Conservation (phyloP, 2,329 filamentous ascomycete species). For the Fusarium citri region DNA sequence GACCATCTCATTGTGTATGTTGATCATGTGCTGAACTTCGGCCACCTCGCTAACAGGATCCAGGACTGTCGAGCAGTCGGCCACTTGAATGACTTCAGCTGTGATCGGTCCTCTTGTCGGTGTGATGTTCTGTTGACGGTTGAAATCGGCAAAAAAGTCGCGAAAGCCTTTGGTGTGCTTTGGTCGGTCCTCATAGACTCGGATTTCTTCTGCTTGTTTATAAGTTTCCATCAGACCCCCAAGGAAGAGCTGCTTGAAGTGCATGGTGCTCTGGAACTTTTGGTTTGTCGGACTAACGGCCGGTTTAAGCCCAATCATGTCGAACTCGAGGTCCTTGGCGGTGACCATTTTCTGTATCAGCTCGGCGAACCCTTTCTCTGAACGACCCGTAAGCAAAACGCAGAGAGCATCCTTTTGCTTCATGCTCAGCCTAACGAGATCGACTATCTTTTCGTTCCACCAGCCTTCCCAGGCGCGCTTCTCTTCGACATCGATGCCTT, state of each 20-base stretch:
- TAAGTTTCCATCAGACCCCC: constrained; percentile 88
- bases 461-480: constrained; percentile 86
- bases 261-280: constrained; percentile 83
- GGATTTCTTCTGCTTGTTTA: constrained; percentile 81
- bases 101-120: constrained; percentile 72
- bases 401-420: constrained; percentile 85
- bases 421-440: constrained; percentile 84
- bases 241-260: constrained; percentile 91
- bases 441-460: constrained; percentile 94
- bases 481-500: constrained; percentile 85
- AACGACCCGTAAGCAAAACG: constrained; percentile 88
- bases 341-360: constrained; percentile 83
- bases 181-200: constrained; percentile 75
- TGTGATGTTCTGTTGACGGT: constrained; percentile 64
- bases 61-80: constrained; percentile 77
- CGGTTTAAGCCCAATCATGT: constrained; percentile 90
- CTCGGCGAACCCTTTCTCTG: constrained; percentile 79
- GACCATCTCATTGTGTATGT: constrained; percentile 78
- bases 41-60: constrained; percentile 83
- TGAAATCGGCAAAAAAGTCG: constrained; percentile 84
- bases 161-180: constrained; percentile 84
- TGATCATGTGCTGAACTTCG: constrained; percentile 89
- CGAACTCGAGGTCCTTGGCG: constrained; percentile 84
- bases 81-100: constrained; percentile 87
- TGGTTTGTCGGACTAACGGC: constrained; percentile 82